Percentiles rank a stretch among this genome's conserved stretches.
Conservation (phyloP, 129 eudicot species). For the Sambucus nigra region DNA sequence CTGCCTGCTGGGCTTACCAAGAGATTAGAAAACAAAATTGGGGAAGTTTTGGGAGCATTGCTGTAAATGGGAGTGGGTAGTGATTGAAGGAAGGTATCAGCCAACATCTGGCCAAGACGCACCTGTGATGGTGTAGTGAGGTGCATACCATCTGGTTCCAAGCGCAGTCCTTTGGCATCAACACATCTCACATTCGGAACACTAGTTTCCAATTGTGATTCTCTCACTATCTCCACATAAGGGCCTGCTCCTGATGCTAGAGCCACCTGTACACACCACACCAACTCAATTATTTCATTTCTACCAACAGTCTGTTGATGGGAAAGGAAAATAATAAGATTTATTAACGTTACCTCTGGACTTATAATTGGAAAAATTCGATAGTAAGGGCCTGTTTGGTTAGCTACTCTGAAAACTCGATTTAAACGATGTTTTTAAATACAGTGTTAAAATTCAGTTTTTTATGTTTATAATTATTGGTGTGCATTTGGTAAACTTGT, state of each 20-base stretch:
- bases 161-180: constrained; percentile 46
- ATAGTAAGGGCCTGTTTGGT: too few relatives aligned
- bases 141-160: constrained; percentile 45
- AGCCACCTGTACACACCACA: constrained; percentile 32
- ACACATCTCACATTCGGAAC: constrained; percentile 31
- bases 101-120: constrained; percentile 37
- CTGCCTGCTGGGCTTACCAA: background rate
- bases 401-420: too few relatives aligned
- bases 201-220: constrained; percentile 39
- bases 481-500: too few relatives aligned
- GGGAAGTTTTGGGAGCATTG: background rate
- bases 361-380: too few relatives aligned
- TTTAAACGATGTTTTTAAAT: too few relatives aligned
- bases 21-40: background rate
- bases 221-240: constrained; percentile 24
- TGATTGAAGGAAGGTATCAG: constrained; percentile 29
- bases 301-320: too few relatives aligned
- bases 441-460: too few relatives aligned
- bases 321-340: too few relatives aligned
- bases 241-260: constrained; percentile 46
- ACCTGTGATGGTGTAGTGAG: constrained; percentile 49
- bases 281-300: too few relatives aligned
- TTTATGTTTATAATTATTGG: too few relatives aligned
- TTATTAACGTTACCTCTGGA: too few relatives aligned
- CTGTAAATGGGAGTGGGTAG: background rate